These are phyloP conservation scores for Fusarium stilboides DNA, from an alignment of 2,329 filamentous ascomycete species.

Conservation along the genomic window DNA sequence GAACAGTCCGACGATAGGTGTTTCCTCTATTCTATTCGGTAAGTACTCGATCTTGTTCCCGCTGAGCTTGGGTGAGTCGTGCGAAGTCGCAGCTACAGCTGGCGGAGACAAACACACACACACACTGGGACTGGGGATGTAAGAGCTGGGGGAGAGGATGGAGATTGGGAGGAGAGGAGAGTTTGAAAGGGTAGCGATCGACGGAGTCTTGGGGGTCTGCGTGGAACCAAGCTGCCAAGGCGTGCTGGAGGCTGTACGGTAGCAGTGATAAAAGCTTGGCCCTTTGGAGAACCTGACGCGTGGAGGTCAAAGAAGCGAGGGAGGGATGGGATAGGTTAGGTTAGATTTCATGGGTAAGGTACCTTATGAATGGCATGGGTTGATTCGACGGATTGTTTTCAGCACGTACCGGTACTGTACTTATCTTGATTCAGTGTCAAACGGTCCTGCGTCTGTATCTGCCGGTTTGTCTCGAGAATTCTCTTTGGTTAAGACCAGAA, in stretches of 20 bases:
- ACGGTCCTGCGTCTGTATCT: no score
- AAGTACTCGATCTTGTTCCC: constrained; percentile 10
- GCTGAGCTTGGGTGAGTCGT: constrained; percentile 17
- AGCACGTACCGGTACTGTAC: no score
- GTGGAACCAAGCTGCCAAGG: constrained; percentile 30
- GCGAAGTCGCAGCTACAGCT: constrained; percentile 36
- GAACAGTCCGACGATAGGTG: constrained; percentile 3
- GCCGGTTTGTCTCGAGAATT: no score
- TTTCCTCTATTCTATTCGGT: constrained; percentile 5
- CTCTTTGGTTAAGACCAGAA: not conserved
- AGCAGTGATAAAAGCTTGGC: constrained; percentile 38
- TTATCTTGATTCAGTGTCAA: no score
- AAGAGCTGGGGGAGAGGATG: constrained; percentile 38
- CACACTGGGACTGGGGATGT: constrained; percentile 31
- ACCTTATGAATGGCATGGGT: not conserved
- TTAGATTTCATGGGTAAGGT: not conserved
- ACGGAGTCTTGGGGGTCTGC: constrained; percentile 27
- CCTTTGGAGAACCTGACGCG: constrained; percentile 25
- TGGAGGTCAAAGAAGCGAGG: constrained; percentile 14
- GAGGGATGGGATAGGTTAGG: not conserved
- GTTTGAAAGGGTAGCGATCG: constrained; percentile 42
- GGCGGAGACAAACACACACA: constrained; percentile 25
- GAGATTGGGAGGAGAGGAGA: constrained; percentile 35
- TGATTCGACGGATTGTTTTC: no score
- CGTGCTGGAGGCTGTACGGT: constrained; percentile 7